Percentiles rank a stretch among this genome's conserved stretches.
Conservation (phyloP, 169 alveolate genomes). For the Hammondia hammondi region DNA sequence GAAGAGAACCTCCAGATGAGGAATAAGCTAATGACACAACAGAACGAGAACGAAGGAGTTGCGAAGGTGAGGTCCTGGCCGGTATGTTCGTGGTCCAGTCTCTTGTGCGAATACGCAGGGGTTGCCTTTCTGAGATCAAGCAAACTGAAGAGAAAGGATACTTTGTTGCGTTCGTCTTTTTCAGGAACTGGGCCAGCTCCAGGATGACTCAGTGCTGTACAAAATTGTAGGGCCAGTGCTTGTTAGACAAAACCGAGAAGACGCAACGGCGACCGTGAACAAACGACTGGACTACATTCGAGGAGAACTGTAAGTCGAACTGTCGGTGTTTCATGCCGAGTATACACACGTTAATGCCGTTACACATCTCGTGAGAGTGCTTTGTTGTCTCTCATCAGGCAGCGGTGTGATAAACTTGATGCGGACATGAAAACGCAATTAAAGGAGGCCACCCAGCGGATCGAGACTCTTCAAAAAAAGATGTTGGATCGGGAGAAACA, state of each 20-base stretch:
- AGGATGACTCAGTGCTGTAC: slow-evolving; percentile 25
- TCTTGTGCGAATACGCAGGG: no score
- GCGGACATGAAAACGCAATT: background rate
- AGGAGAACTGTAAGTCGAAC: slow-evolving; percentile 47
- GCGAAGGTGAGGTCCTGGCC: background rate
- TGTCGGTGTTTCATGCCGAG: background rate
- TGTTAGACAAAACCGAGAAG: slow-evolving; percentile 7
- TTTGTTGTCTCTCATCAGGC: background rate
- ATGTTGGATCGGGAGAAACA: slow-evolving; percentile 43
- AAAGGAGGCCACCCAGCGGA: slow-evolving; percentile 33
- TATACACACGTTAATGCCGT: background rate
- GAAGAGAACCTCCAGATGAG: slow-evolving; percentile 7
- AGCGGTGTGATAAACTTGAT: slow-evolving; percentile 52
- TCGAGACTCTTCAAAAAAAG: slow-evolving; percentile 44
- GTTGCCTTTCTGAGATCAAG: no score
- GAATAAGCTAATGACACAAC: slow-evolving; percentile 39
- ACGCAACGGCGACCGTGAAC: slow-evolving; percentile 46
- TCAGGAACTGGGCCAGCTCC: slow-evolving; percentile 45
- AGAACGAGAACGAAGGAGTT: slow-evolving; percentile 44
- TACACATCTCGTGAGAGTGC: background rate
- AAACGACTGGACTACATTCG: slow-evolving; percentile 44
- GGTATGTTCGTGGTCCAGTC: no score
- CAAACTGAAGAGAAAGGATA: no score
- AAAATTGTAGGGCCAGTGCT: slow-evolving; percentile 51
- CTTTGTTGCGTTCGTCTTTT: background rate